Conservation (phyloP, 441 rosid genomes). For the Euphorbia schlechtendalii region DNA sequence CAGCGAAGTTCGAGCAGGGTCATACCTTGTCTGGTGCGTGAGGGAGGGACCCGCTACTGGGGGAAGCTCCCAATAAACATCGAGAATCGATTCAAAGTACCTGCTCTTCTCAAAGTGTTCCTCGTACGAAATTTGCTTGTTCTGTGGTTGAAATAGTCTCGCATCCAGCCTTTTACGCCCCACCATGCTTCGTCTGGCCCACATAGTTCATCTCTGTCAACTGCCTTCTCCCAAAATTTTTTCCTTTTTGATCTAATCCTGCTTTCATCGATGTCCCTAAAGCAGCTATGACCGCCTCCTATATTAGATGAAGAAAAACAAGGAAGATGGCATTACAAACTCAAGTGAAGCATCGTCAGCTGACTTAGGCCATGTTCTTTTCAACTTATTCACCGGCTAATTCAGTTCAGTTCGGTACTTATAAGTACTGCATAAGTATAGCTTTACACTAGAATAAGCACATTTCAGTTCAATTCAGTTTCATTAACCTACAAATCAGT, state of each 20-base stretch:
- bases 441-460: too few relatives aligned
- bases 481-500: too few relatives aligned
- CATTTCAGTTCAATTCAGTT: too few relatives aligned
- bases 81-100: constrained; percentile 67
- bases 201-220: constrained; percentile 67
- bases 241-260: constrained; percentile 74
- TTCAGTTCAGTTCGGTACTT: too few relatives aligned
- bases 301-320: constrained; percentile 18
- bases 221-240: constrained; percentile 97
- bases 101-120: constrained; percentile 81
- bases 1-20: constrained; percentile 66
- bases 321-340: too few relatives aligned
- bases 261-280: constrained; percentile 82
- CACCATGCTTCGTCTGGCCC: constrained; percentile 88
- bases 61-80: constrained; percentile 92
- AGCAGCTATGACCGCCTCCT: constrained; percentile 99
- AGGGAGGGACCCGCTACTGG: constrained; percentile 91
- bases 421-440: too few relatives aligned
- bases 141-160: constrained; percentile 85
- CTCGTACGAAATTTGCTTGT: constrained; percentile 45
- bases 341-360: too few relatives aligned
- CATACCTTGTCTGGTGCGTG: constrained; percentile 83
- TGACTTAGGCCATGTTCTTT: too few relatives aligned
- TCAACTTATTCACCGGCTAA: too few relatives aligned
- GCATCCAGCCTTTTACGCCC: constrained; percentile 88